Percentiles rank a stretch among this genome's conserved stretches.
These are phyloP conservation scores for Parafenestella ontariensis DNA, from an alignment of 2,329 filamentous ascomycete genomes.

Conservation along the genomic window DNA sequence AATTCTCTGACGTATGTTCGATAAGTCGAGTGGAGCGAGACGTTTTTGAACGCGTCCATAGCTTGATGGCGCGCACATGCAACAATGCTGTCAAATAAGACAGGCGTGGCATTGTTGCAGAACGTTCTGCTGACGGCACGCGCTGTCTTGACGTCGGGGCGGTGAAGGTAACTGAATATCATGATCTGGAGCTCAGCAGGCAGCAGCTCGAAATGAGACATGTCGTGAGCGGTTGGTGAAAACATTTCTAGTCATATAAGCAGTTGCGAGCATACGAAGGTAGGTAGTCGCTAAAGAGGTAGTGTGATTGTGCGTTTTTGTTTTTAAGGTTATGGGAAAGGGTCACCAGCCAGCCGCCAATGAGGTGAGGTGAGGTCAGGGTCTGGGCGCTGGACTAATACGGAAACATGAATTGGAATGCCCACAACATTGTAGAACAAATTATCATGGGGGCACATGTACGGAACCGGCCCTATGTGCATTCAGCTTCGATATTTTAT, in stretches of 20 bases:
- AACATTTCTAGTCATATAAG: neutral
- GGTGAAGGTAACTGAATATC: conserved; percentile 33
- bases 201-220: conserved; percentile 19
- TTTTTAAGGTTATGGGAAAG: neutral
- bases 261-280: neutral
- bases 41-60: conserved; percentile 36
- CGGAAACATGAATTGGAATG: neutral
- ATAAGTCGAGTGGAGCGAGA: conserved; percentile 31
- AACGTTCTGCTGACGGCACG: conserved; percentile 28
- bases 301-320: neutral
- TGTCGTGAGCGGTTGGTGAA: neutral
- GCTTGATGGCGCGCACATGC: conserved; percentile 39
- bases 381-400: neutral
- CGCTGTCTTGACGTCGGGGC: conserved; percentile 31
- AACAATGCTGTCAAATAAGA: conserved; percentile 32
- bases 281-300: conserved; percentile 5
- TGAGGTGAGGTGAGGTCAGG: neutral
- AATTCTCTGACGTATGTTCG: conserved; percentile 39
- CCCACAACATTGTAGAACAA: too few relatives aligned
- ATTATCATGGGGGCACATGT: too few relatives aligned
- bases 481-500: neutral
- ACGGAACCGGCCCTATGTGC: too few relatives aligned
- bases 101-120: conserved; percentile 31
- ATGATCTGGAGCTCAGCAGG: conserved; percentile 40
- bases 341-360: neutral